These are phyloP conservation scores for Pyronema domesticum DNA, from an alignment of 495 filamentous ascomycete genomes.

Conservation along the genomic window DNA sequence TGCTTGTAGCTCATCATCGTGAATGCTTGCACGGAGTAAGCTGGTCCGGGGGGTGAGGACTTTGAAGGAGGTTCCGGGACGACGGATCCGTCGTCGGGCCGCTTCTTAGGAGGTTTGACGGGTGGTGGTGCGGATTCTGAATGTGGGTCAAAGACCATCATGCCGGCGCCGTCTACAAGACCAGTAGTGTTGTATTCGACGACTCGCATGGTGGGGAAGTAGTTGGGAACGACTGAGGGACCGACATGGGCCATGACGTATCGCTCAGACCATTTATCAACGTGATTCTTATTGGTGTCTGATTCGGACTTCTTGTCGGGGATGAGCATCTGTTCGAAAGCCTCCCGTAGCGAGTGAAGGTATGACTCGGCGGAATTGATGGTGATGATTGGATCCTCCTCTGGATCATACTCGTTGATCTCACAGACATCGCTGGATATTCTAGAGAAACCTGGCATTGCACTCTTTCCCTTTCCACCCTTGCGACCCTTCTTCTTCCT, in stretches of 20 bases:
- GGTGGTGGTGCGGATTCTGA: slow-evolving; percentile 14
- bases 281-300: slow-evolving; percentile 39
- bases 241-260: slow-evolving; percentile 63
- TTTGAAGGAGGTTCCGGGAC: slow-evolving; percentile 57
- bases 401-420: slow-evolving; percentile 34
- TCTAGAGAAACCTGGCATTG: slow-evolving; percentile 8
- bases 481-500: slow-evolving; percentile 8
- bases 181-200: slow-evolving; percentile 88
- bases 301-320: neutral
- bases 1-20: slow-evolving; percentile 65
- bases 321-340: slow-evolving; percentile 40
- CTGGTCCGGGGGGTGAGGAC: slow-evolving; percentile 63
- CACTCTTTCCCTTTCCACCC: slow-evolving; percentile 7
- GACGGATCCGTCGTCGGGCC: slow-evolving; percentile 43
- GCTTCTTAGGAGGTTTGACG: slow-evolving; percentile 38
- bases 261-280: slow-evolving; percentile 64
- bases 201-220: slow-evolving; percentile 71
- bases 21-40: slow-evolving; percentile 72
- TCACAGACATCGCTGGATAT: slow-evolving; percentile 7
- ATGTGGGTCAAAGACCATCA: neutral
- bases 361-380: slow-evolving; percentile 55
- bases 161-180: slow-evolving; percentile 24
- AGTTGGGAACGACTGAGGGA: slow-evolving; percentile 82
- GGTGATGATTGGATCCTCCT: slow-evolving; percentile 35
- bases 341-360: slow-evolving; percentile 53